Base-by-base conservation (phyloP, 179 eudicot species). In the Heliamphora pulchella region DNA sequence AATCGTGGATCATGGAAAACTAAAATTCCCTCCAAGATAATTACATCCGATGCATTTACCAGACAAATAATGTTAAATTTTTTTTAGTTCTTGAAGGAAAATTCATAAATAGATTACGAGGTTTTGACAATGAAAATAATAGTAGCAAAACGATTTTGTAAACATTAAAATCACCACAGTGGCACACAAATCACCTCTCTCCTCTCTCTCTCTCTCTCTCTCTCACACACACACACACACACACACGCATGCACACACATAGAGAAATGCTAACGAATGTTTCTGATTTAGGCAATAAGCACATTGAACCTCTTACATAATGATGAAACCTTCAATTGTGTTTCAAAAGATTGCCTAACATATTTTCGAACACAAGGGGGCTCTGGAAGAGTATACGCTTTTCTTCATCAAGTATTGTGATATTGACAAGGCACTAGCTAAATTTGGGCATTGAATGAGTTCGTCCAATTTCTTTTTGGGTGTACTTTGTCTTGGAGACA, bases 11-110 rank as follows among this genome's bases (percentile, higher is more conserved):
- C 94, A 80, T 91, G 94, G 84, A 91, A 91, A 59, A 91, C 90
- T 58, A 91, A 87, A 79, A 91, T 91, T 11, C 94, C 94, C 88
- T 91, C 94, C 89, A 91, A 84, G 79, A 91, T 89, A 77, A 91
- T 91, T 18, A 91, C 94, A 87, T 91, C 92, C 69, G 91, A 91
- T 71, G 90, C 92, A 87, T 91, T 91, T 63, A 91, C 94, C 94
- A 89, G 87, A 10, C 74, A 75, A 61, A 55, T 71, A 61, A 50
- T 15, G 46, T 66, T 11, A 58, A 61, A 17, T 14, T 62, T 43
- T 7, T 39, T 71, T 2, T 68, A 55, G 0, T 17, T 39, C 9
- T 51, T 57, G 13, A 74, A 63, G 77, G 63, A 13, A 73, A 20
- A 58, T 73, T 39, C 46, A 73, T 10, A 73, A 31, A 22, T 73